Evolutionary conservation across 108 stramenopile genomes (phyloP), one percentile per base, ranked within the genome.

Genomic region (Bacterosira constricta): DNA sequence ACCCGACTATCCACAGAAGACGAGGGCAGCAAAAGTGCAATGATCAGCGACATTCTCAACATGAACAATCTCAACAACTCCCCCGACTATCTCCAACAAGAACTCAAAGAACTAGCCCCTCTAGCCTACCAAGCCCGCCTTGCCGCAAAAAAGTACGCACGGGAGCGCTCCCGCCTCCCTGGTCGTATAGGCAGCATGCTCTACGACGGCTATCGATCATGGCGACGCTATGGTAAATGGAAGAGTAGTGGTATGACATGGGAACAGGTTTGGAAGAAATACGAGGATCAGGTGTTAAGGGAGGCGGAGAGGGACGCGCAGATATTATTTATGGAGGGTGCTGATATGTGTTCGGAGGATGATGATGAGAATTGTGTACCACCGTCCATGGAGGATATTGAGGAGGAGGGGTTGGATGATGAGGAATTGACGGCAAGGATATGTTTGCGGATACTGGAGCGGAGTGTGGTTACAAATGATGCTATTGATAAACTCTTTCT

Each of bases 201-300:
- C 31, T 96, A 90, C 76, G 97, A 98, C 73, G 97, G 97, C 26
- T 88, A 92, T 69, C 86, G 97, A 10, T 80, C 83, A 46, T 86
- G 86, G 56, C 56, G 75, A 50, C 73, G 80, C 13, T 96, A 95
- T 68, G 97, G 97, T 0, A 85, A 82, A 31, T 98, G 94, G 75
- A 84, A 86, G 53, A 37, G 69, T 36, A 49, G 75, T 30, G 98
- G 98, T 3, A 92, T 96, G 95, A 82, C 89, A n/a, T 98, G 96
- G 82, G 88, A 91, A 26, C 96, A 97, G 72, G 61, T 98, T 15
- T 96, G 92, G 92, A 84, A 88, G 7, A 98, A 98, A 82, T 98
- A 98, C 60, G 88, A 95, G 69, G 69, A 60, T 37, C 85, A 89
- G 49, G 79, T 87, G 35, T 60, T 79, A 54, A 31, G 57, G 30